Evolutionary conservation across 1,139 yeast species (phyloP), one percentile per base, ranked within the genome.

Genomic region (Candida freyschussii): DNA sequence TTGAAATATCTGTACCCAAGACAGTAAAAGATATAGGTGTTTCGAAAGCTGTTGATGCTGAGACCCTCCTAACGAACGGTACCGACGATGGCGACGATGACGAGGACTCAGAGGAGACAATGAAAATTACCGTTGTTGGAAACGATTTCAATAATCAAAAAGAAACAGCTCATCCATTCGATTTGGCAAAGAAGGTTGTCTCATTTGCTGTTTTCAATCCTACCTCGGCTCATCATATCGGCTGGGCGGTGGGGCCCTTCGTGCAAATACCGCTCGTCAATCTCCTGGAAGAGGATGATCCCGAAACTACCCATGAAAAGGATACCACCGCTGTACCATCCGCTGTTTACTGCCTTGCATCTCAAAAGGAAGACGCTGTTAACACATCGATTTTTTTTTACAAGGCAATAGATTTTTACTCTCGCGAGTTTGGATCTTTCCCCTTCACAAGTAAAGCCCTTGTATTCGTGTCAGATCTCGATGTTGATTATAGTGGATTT

Each of bases 231-330:
- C 96, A 89, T 46, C 96, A 89, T 57, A 69, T 93, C n/a, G 97
- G 97, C 0, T 91, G 95, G 80, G 89, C 95, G 0, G 72, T 86
- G 3, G 99, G 98, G 0, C 80, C 95, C 5, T 93, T 91, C 57
- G 78, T 78, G 65, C 75, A 13, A 72, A 65, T 29, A 45, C 69
- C 40, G 48, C 52, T 43, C 37, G 45, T 47, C 39, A 53, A 50
- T 29, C 24, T 52, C 10, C 53, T 55, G 15, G 72, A 65, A 6
- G 69, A 60, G 17, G 67, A 63, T 12, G 71, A 66, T 9, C 66
- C 63, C 3, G 69, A 63, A 9, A 59, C 56, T 4, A 55, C 58
- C 11, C 67, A 64, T 29, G 57, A 52, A 21, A 63, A 58, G 6
- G 57, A 57, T 27, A 50, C 57, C 7, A 46, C 53, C 10, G 50